Conservation (phyloP, 495 filamentous ascomycete genomes). For the Talaromyces trachyspermus region DNA sequence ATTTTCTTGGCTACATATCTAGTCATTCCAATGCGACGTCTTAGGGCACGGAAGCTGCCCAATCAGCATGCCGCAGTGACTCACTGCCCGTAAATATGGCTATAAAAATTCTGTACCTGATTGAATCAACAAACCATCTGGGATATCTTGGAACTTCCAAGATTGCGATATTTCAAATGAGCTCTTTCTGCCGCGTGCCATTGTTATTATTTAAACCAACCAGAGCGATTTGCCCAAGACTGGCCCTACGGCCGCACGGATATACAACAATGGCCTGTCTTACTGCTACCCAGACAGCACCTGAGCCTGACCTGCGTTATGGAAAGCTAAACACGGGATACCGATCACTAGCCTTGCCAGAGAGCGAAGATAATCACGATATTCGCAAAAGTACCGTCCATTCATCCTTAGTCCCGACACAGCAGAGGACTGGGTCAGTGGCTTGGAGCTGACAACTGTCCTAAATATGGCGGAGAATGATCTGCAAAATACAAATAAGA, state of each 20-base stretch:
- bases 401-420: constrained; percentile 39
- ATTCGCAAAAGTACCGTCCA: constrained; percentile 51
- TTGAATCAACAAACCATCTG: too few species aligned
- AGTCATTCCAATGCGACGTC: too few species aligned
- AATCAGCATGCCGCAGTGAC: too few species aligned
- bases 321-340: neutral
- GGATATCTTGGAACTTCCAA: too few species aligned
- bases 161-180: too few species aligned
- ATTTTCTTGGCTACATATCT: too few species aligned
- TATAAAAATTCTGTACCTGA: too few species aligned
- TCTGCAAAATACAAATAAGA: constrained; percentile 28
- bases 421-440: constrained; percentile 45
- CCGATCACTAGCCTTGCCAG: constrained; percentile 34
- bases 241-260: neutral
- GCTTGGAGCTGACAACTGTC: constrained; percentile 50
- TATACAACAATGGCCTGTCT: constrained; percentile 9
- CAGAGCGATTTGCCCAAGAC: too few species aligned
- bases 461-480: constrained; percentile 44
- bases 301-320: neutral
- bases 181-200: too few species aligned
- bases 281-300: constrained; percentile 6
- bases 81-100: too few species aligned
- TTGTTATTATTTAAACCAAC: too few species aligned
- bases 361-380: constrained; percentile 36
- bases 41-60: too few species aligned